Evolutionary conservation across 805 yeast genomes (phyloP).

Genomic region (Pichia deserticola): DNA sequence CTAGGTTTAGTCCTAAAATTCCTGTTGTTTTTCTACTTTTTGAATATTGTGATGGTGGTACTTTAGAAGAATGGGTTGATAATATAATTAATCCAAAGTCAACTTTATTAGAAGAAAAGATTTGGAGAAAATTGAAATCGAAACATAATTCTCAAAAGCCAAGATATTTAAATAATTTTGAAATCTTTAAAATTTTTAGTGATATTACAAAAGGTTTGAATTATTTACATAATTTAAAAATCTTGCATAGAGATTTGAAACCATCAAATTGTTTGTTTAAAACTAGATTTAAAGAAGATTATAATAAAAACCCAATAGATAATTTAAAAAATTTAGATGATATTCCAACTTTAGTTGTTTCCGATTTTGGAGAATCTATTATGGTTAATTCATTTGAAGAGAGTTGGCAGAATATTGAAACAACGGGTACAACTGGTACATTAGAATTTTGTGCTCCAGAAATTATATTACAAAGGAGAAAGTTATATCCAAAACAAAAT

Average conservation of each 20-base stretch:
- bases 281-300: constrained; percentile 20
- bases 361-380: constrained; percentile 88
- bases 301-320: constrained; percentile 16
- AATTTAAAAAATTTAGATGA: constrained; percentile 18
- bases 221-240: constrained; percentile 64
- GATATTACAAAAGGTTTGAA: constrained; percentile 66
- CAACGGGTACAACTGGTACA: constrained; percentile 85
- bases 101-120: constrained; percentile 32
- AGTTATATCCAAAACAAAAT: constrained; percentile 17
- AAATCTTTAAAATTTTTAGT: constrained; percentile 58
- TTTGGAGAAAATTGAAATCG: constrained; percentile 20
- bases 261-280: constrained; percentile 80
- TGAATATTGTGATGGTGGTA: constrained; percentile 87
- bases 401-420: constrained; percentile 32
- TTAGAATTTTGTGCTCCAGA: constrained; percentile 87
- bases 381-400: constrained; percentile 45
- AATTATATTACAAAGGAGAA: constrained; percentile 34
- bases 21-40: constrained; percentile 68
- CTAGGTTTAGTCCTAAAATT: constrained; percentile 48
- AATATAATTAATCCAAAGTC: constrained; percentile 30
- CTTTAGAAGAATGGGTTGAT: constrained; percentile 59
- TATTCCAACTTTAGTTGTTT: constrained; percentile 67
- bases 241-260: constrained; percentile 82
- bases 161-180: constrained; percentile 40
- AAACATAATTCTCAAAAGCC: constrained; percentile 1